Evolutionary conservation across 2,329 filamentous ascomycete species (phyloP).

Genomic region (Cladosporium sp.): DNA sequence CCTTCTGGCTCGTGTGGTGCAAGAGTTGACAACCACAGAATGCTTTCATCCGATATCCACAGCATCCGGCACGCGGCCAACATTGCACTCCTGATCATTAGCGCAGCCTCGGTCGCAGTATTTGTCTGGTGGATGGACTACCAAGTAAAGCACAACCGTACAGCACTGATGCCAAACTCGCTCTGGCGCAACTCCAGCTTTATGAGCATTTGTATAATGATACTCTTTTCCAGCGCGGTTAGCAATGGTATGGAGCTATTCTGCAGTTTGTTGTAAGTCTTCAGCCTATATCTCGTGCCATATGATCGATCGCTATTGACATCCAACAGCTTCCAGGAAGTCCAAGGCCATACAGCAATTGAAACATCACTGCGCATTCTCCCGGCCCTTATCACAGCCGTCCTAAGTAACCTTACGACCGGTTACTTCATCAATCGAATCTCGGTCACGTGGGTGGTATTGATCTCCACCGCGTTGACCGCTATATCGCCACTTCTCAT

Average conservation of each 20-base stretch:
- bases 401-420: slow-evolving; percentile 45
- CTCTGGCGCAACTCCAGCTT: slow-evolving; percentile 61
- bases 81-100: background rate
- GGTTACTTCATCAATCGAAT: slow-evolving; percentile 33
- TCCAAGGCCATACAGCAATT: slow-evolving; percentile 23
- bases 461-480: slow-evolving; percentile 22
- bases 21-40: slow-evolving; percentile 10
- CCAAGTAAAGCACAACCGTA: slow-evolving; percentile 47
- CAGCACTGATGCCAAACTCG: slow-evolving; percentile 63
- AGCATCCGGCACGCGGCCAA: slow-evolving; percentile 20
- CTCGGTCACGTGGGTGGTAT: slow-evolving; percentile 25
- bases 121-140: slow-evolving; percentile 59
- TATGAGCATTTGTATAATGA: slow-evolving; percentile 52
- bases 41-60: background rate
- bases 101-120: slow-evolving; percentile 19
- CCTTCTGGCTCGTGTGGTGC: slow-evolving; percentile 23
- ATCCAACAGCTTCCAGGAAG: background rate
- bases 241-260: background rate
- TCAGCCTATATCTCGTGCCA: slow-evolving; percentile 21
- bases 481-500: slow-evolving; percentile 47
- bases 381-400: slow-evolving; percentile 42
- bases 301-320: background rate
- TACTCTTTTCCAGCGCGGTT: slow-evolving; percentile 45
- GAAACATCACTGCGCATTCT: slow-evolving; percentile 39
- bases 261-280: slow-evolving; percentile 28